Conservation (phyloP, 176 grass and related monocot genomes). For the Guadua angustifolia region DNA sequence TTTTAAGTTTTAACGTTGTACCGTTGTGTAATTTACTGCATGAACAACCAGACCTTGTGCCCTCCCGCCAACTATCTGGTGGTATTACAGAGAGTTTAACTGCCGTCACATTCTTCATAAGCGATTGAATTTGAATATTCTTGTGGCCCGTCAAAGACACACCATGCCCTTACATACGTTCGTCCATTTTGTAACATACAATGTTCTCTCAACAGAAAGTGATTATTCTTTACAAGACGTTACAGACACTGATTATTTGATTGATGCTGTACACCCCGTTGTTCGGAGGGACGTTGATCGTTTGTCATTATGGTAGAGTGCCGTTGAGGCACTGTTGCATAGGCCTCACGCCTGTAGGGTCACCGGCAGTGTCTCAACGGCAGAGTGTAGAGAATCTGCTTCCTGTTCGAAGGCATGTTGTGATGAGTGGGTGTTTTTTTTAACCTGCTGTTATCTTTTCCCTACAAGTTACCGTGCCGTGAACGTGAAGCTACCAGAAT, state of each 20-base stretch:
- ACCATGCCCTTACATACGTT: background rate
- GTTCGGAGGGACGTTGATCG: too few relatives aligned
- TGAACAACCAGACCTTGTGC: conserved; percentile 17
- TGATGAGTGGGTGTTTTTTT: background rate
- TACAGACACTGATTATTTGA: background rate
- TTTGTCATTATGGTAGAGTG: too few relatives aligned
- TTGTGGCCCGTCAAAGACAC: background rate
- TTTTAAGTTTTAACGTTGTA: conserved; percentile 30
- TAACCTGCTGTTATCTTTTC: background rate
- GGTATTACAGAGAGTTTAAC: conserved; percentile 28
- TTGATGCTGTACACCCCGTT: background rate
- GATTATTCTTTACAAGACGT: background rate
- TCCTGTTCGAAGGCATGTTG: background rate
- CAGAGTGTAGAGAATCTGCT: too few relatives aligned
- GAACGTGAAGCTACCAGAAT: background rate
- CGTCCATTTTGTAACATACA: background rate
- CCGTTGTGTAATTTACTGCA: conserved; percentile 48
- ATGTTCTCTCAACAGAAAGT: background rate
- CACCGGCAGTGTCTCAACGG: too few relatives aligned
- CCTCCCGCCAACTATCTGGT: background rate
- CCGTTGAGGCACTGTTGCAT: too few relatives aligned
- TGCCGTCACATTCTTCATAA: conserved; percentile 39
- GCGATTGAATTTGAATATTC: conserved; percentile 23
- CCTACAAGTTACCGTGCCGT: too few relatives aligned
- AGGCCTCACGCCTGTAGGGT: too few relatives aligned